These are phyloP conservation scores for Aspergillus ostianus DNA, from an alignment of 495 filamentous ascomycete species.

Conservation along the genomic window DNA sequence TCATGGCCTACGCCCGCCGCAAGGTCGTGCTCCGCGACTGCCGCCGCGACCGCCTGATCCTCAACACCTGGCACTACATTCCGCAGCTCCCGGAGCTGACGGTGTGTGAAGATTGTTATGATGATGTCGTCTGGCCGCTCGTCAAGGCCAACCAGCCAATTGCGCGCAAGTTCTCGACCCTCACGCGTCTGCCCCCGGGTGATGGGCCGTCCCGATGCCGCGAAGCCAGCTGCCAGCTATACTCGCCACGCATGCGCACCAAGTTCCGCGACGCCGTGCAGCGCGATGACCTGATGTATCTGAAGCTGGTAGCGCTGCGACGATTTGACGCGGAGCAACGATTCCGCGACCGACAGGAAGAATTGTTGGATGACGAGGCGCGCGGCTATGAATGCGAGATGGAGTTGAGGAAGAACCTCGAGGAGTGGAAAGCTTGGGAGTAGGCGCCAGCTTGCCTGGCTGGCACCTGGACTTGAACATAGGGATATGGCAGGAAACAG, in stretches of 20 bases:
- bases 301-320: constrained; percentile 38
- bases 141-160: constrained; percentile 50
- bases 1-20: constrained; percentile 50
- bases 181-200: constrained; percentile 43
- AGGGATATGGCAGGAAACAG: neutral
- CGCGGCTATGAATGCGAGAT: constrained; percentile 46
- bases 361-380: constrained; percentile 39
- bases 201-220: constrained; percentile 44
- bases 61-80: constrained; percentile 60
- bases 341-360: constrained; percentile 44
- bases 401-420: constrained; percentile 46
- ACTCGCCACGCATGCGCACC: constrained; percentile 69
- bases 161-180: constrained; percentile 54
- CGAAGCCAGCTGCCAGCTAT: constrained; percentile 67
- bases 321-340: constrained; percentile 47
- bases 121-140: constrained; percentile 64
- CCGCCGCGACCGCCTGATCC: constrained; percentile 46
- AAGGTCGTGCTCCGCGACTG: constrained; percentile 55
- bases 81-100: constrained; percentile 62
- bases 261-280: constrained; percentile 59
- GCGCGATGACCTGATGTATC: constrained; percentile 53
- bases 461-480: neutral
- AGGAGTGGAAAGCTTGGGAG: constrained; percentile 58
- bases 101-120: constrained; percentile 71
- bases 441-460: constrained; percentile 14